Base-by-base conservation (phyloP, 192 early-diverging fungal species). In the Funneliformis mosseae region DNA sequence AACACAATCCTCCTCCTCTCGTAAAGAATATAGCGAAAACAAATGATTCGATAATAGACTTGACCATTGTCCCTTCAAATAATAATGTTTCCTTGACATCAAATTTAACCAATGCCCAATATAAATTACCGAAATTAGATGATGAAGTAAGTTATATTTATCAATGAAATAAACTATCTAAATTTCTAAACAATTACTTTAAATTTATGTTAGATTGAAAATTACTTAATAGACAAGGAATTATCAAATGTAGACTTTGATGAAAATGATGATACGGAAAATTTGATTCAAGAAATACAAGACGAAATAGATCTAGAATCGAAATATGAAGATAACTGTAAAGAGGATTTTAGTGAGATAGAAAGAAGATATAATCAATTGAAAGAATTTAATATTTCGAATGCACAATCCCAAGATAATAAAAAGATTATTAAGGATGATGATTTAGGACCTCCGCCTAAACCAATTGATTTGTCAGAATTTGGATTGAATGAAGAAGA, bases 371-470 rank as follows among this genome's bases (percentile, higher is more conserved):
- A 25, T 9, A 59, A 39, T 5, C 43, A 55, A 59, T 27, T 59
- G 8, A 59, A 23, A 23, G 25, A 33, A 55, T 59, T 46, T 39
- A 46, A 48, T 33, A 33, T 33, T 33, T 33, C 33, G 1, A 46
- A 60, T 43, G 33, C 23, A n/a, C 23, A 16, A 9, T 23, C 18
- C 14, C 16, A 75, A 75, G 33, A 27, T 18, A 18, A 10, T 27
- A 25, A 76, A 33, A 25, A 27, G 21, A 27, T 14, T 27, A 60
- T 45, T 28, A 74, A 23, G 3, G 16, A 46, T 73, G 33, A 6
- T 25, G 16, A 25, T 33, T 71, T 76, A 27, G 74, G 74, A 3
- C 74, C 74, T 27, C 74, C 74, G 14, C 74, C 74, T 27, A 61
- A 25, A 21, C 74, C 74, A 12, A 59, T 61, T 60, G 74, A 76